Conservation (phyloP, 495 filamentous ascomycete genomes). For the Podospora conica region DNA sequence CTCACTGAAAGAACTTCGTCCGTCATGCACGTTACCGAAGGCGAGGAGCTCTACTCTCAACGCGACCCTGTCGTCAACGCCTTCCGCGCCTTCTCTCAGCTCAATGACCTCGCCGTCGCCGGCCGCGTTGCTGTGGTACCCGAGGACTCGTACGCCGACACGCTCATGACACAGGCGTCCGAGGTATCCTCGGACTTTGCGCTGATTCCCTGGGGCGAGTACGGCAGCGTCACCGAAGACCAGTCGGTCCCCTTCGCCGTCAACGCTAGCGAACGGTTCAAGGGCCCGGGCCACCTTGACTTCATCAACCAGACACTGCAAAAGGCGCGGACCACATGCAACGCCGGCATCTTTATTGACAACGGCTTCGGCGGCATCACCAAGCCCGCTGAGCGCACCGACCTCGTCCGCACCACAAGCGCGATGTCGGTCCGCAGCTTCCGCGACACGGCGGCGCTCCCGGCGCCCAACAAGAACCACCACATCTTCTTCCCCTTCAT, state of each 20-base stretch:
- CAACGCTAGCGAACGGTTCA: constrained; percentile 44
- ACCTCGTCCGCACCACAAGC: constrained; percentile 46
- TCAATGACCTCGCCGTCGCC: constrained; percentile 78
- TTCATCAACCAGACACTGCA: constrained; percentile 63
- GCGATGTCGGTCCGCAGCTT: constrained; percentile 51
- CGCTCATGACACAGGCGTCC: constrained; percentile 1
- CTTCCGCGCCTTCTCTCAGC: constrained; percentile 79
- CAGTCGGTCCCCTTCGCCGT: constrained; percentile 36
- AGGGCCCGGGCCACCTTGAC: constrained; percentile 48
- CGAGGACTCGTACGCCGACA: constrained; percentile 67
- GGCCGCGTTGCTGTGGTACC: constrained; percentile 73
- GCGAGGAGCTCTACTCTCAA: constrained; percentile 61
- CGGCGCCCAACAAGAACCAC: constrained; percentile 60
- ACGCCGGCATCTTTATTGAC: constrained; percentile 78
- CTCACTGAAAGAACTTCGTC: constrained; percentile 90
- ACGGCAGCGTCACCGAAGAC: constrained; percentile 63
- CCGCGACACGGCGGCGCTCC: constrained; percentile 41
- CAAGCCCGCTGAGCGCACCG: constrained; percentile 27
- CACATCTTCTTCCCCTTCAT: constrained; percentile 86
- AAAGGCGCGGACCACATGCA: constrained; percentile 46
- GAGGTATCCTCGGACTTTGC: constrained; percentile 62
- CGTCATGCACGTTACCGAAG: constrained; percentile 88
- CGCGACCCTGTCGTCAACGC: constrained; percentile 88
- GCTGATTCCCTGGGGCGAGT: constrained; percentile 86
- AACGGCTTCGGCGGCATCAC: constrained; percentile 56